These are phyloP conservation scores for Gracilaria vermiculophylla DNA, from an alignment of 23 red algal genomes.

Conservation along the genomic window DNA sequence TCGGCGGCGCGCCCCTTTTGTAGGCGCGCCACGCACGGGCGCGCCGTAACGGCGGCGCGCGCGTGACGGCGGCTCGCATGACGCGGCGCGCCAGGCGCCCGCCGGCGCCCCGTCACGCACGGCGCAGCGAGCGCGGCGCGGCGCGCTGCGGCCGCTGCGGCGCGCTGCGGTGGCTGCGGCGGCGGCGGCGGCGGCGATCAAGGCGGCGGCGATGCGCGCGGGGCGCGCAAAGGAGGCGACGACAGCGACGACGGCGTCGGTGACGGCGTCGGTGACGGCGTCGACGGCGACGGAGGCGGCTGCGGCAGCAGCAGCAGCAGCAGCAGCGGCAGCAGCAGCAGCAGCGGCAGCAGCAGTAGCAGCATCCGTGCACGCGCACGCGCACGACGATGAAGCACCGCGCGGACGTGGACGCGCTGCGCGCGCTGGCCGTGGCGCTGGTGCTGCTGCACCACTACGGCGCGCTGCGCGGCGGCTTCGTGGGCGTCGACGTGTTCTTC, in stretches of 20 bases:
- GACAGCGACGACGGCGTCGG: too few relatives aligned
- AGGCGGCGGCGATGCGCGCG: too few relatives aligned
- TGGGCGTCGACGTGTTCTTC: conserved; percentile 69
- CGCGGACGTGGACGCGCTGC: background rate
- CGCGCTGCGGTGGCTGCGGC: background rate
- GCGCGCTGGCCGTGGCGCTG: background rate
- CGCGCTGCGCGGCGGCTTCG: conserved; percentile 32
- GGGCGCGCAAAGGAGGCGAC: too few relatives aligned
- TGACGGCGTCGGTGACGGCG: background rate
- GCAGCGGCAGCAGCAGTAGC: background rate
- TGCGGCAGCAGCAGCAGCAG: background rate
- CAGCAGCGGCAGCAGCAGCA: background rate
- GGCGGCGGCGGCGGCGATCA: background rate
- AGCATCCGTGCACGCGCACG: too few relatives aligned
- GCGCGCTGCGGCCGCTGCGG: background rate
- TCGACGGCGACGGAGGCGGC: background rate
- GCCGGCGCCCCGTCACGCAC: too few relatives aligned
- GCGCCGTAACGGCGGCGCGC: background rate
- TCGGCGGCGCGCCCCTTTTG: background rate
- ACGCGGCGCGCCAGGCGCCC: too few relatives aligned
- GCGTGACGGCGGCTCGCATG: background rate
- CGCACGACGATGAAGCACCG: conserved; percentile 4
- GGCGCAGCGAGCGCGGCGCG: too few relatives aligned
- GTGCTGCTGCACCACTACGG: conserved; percentile 2
- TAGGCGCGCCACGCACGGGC: background rate